Conservation (phyloP, 1,284 basidiomycete genomes). For the Rhodotorula sp. region DNA sequence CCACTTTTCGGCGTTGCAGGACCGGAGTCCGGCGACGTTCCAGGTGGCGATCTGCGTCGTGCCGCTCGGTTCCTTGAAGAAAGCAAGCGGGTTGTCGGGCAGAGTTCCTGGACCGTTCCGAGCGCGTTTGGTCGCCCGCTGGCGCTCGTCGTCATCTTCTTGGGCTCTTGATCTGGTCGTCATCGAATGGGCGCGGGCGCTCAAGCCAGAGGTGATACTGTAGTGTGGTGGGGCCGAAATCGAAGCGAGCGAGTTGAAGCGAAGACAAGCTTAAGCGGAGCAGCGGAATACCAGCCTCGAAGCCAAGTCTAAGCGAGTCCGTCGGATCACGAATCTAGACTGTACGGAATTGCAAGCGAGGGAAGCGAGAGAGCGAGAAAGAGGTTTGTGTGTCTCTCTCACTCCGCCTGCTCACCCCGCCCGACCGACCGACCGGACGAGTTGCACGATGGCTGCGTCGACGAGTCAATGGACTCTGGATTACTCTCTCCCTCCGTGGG, state of each 20-base stretch:
- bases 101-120: background rate
- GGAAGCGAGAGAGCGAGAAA: no score
- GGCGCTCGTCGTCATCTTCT: no score
- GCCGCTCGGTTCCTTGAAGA: constrained; percentile 14
- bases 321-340: no score
- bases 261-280: background rate
- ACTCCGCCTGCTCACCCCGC: background rate
- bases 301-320: no score
- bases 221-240: no score
- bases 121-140: background rate
- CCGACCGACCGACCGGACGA: background rate
- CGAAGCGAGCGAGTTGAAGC: background rate
- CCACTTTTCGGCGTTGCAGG: constrained; percentile 22
- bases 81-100: constrained; percentile 18
- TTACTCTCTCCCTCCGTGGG: constrained; percentile 15
- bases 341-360: no score
- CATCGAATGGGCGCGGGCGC: no score
- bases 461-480: constrained; percentile 23
- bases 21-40: constrained; percentile 30
- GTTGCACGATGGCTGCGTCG: background rate
- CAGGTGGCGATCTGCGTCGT: constrained; percentile 26
- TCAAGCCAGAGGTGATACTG: background rate
- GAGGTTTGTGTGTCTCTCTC: no score
- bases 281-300: no score
- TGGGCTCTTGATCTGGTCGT: no score